Conservation (phyloP, 2,329 filamentous ascomycete genomes). For the Zymoseptoria pseudotritici region DNA sequence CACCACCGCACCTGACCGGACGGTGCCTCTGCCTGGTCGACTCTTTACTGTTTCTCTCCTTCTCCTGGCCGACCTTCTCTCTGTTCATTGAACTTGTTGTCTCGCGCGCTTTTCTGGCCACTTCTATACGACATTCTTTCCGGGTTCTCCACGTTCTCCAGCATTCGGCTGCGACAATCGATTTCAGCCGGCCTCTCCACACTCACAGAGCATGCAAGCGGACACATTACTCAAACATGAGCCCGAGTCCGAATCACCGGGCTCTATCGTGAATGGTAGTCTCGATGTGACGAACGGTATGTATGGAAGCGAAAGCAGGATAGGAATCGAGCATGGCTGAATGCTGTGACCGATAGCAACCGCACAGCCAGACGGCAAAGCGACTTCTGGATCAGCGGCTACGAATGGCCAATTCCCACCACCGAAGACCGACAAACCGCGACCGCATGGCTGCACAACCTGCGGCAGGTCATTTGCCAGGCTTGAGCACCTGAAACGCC, state of each 20-base stretch:
- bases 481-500: slow-evolving; percentile 91
- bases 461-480: slow-evolving; percentile 90
- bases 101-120: background rate
- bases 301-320: background rate
- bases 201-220: slow-evolving; percentile 21
- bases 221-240: slow-evolving; percentile 18
- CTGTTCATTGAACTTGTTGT: background rate
- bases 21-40: background rate
- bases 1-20: background rate
- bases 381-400: background rate
- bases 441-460: slow-evolving; percentile 86
- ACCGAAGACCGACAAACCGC: slow-evolving; percentile 93
- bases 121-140: background rate
- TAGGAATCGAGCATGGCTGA: background rate
- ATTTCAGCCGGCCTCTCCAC: background rate
- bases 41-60: background rate
- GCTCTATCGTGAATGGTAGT: slow-evolving; percentile 10
- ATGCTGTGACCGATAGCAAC: background rate
- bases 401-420: slow-evolving; percentile 54
- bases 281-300: slow-evolving; percentile 14
- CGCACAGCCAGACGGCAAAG: slow-evolving; percentile 11
- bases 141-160: background rate
- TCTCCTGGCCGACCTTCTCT: background rate
- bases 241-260: slow-evolving; percentile 21
- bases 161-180: background rate